Evolutionary conservation across 2,329 filamentous ascomycete genomes (phyloP).

Genomic region (Alternaria alternata): DNA sequence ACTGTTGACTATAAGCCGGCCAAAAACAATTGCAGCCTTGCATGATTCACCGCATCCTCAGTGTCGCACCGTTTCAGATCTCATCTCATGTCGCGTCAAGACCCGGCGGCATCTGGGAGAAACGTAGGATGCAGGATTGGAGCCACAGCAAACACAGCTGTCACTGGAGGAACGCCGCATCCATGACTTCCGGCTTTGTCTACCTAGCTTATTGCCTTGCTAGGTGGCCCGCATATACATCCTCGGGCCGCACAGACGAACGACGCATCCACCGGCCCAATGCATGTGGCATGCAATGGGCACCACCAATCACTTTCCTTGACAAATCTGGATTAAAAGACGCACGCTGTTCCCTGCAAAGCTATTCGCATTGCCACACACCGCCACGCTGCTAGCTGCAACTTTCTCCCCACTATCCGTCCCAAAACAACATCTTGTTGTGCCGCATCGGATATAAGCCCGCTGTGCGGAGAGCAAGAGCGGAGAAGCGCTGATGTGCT

Average conservation of each 20-base stretch:
- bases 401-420: not conserved
- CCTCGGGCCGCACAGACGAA: conserved; percentile 19
- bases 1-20: conserved; percentile 26
- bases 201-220: conserved; percentile 13
- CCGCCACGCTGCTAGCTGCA: conserved; percentile 9
- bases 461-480: conserved; percentile 1
- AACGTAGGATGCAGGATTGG: not conserved
- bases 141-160: conserved; percentile 13
- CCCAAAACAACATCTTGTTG: conserved; percentile 3
- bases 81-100: conserved; percentile 1
- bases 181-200: conserved; percentile 19
- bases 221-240: conserved; percentile 9
- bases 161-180: conserved; percentile 23
- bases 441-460: conserved; percentile 2
- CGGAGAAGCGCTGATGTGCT: not conserved
- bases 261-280: conserved; percentile 6
- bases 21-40: conserved; percentile 28
- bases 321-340: conserved; percentile 7
- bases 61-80: conserved; percentile 28
- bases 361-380: conserved; percentile 15
- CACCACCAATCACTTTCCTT: conserved; percentile 10
- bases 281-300: not conserved
- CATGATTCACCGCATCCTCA: conserved; percentile 11
- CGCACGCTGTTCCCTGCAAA: conserved; percentile 7
- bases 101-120: not conserved